phyloP scores from a whole-genome alignment of 2,329 filamentous ascomycete species.

The Aspergillus hortae region DNA sequence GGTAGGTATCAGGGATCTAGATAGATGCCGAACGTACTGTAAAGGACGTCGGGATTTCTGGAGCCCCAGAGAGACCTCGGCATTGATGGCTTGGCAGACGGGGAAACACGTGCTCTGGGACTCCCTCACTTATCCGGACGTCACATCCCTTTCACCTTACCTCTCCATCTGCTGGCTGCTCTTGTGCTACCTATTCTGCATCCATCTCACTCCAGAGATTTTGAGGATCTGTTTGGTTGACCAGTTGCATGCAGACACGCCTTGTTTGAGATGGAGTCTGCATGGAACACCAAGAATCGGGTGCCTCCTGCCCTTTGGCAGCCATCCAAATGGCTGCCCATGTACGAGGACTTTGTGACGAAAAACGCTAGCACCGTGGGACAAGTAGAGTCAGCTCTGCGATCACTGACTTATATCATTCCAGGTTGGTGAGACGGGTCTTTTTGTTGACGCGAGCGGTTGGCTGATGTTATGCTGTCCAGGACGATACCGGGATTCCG shows the following conservation, averaged over 20 bases:
- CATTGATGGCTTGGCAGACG: conserved; percentile 23
- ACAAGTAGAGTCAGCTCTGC: conserved; percentile 88
- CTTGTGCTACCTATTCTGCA: not conserved
- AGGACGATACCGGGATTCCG: conserved; percentile 64
- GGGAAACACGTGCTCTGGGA: conserved; percentile 22
- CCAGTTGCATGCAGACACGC: conserved; percentile 1
- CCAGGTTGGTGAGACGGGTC: conserved; percentile 53
- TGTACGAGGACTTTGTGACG: conserved; percentile 73
- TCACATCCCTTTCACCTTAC: not conserved
- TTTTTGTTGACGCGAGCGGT: conserved; percentile 3
- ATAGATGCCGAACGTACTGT: too few species aligned
- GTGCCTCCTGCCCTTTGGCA: conserved; percentile 29
- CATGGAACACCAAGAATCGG: conserved; percentile 23
- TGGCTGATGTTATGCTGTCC: not conserved
- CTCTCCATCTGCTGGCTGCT: not conserved
- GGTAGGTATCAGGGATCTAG: too few species aligned
- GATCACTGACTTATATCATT: conserved; percentile 93
- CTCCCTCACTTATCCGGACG: conserved; percentile 1
- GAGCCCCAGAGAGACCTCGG: conserved; percentile 3
- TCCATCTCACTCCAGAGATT: not conserved
- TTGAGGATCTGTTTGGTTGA: not conserved
- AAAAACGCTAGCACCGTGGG: conserved; percentile 92
- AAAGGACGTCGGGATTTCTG: too few species aligned
- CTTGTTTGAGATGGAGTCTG: conserved; percentile 29
- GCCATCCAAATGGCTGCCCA: conserved; percentile 38